Evolutionary conservation across 164 flowering plant genomes (phyloP), one percentile per base, ranked within the genome.

Genomic region (Chimonanthus praecox): DNA sequence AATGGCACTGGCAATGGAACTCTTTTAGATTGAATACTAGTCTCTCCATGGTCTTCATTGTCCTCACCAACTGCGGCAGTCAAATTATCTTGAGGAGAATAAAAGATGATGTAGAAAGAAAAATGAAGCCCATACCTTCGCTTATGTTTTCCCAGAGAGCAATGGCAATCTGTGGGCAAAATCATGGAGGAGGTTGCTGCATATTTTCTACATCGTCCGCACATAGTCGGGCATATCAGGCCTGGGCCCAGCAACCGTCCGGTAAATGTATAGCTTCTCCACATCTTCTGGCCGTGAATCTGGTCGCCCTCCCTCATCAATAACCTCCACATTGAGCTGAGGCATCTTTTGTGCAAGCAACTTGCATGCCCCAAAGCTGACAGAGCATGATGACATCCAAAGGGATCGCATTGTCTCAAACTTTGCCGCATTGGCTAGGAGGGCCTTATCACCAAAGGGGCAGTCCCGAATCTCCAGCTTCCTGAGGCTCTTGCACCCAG

Each of bases 351-450:
- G 88, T 63, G 88, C 94, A 58, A 93, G 84, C 71, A 85, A 73
- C 78, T 85, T 88, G 75, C 98, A 93, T 61, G 91, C 97, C 77
- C 88, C 91, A 47, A 69, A 87, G 80, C 88, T 93, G 74, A 93
- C 93, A 4, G 88, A 78, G 81, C 98, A 93, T 76, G 98, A 88
- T 73, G 98, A 93, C 97, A 93, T 93, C 98, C 98, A 93, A 91
- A 93, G 98, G 98, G 98, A 93, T 93, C 98, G 94, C 98, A 93
- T 93, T 90, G 96, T 90, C 91, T 93, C 94, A 81, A 91, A 89
- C 88, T 93, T 93, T 67, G 85, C 83, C 74, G 94, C 95, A 82
- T 91, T 91, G 72, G 92, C 92, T 85, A 93, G 78, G 73, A 93
- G 88, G 78, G 97, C 93, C 80, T 87, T 82, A 81, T 90, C 94